A percentile compares a stretch with the other conserved stretches of the same genome.
These are phyloP conservation scores for Metschnikowia vanudenii DNA, from an alignment of 805 yeast genomes.

Conservation along the genomic window DNA sequence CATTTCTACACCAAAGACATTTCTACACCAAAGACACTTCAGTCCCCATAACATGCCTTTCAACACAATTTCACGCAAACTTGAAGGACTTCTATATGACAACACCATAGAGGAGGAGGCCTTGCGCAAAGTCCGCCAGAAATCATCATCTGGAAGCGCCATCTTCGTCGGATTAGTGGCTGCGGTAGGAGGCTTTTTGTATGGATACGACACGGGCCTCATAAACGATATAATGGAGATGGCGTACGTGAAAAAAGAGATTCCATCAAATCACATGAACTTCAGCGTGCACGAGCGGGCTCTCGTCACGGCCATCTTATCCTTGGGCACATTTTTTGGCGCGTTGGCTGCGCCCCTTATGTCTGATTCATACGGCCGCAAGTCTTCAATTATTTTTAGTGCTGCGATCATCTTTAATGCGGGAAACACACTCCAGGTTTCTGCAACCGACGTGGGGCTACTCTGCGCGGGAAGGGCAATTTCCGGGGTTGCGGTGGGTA, in stretches of 20 bases:
- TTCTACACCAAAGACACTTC: too few species aligned
- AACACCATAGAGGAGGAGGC: constrained; percentile 37
- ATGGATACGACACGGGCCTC: constrained; percentile 88
- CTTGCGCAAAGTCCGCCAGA: constrained; percentile 38
- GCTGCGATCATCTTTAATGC: constrained; percentile 62
- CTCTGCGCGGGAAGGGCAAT: constrained; percentile 71
- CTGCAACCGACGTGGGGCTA: constrained; percentile 45
- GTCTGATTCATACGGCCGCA: constrained; percentile 73
- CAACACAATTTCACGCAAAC: constrained; percentile 6
- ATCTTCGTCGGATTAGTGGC: constrained; percentile 74
- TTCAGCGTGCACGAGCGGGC: constrained; percentile 68
- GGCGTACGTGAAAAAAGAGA: constrained; percentile 57
- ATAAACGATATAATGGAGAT: constrained; percentile 78
- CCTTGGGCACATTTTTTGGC: constrained; percentile 78
- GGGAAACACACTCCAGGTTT: constrained; percentile 71
- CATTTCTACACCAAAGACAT: too few species aligned
- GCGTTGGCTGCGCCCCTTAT: constrained; percentile 51
- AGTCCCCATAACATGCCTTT: constrained; percentile 7
- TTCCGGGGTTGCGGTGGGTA: constrained; percentile 79
- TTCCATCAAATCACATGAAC: constrained; percentile 45
- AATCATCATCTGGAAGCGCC: constrained; percentile 61
- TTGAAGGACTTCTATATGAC: constrained; percentile 33
- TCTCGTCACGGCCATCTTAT: constrained; percentile 72
- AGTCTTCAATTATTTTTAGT: constrained; percentile 59
- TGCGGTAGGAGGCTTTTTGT: constrained; percentile 87